phyloP scores from a whole-genome alignment of 192 early-diverging fungal genomes.

The Umbelopsis sp. region DNA sequence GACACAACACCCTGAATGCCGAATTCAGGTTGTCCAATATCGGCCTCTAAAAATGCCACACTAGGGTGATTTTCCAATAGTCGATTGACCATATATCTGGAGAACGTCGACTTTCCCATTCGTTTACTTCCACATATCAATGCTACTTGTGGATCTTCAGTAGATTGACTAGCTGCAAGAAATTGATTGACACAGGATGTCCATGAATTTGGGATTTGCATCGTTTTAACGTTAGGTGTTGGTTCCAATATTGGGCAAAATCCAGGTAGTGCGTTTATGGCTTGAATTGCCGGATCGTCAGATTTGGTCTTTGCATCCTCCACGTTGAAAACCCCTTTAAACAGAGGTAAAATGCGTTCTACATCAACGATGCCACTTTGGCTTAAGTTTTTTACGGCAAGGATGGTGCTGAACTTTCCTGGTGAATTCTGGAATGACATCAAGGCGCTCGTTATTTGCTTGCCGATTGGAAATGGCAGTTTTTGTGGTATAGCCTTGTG shows the following conservation, averaged over 20 bases:
- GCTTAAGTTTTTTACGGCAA: constrained; percentile 41
- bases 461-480: neutral
- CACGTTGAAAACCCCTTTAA: constrained; percentile 50
- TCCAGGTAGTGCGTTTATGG: constrained; percentile 32
- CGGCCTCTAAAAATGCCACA: constrained; percentile 88
- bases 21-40: constrained; percentile 92
- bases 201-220: constrained; percentile 50
- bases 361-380: constrained; percentile 49
- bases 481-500: constrained; percentile 1
- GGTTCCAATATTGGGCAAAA: constrained; percentile 52
- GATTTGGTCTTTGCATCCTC: constrained; percentile 20
- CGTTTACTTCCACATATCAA: constrained; percentile 79
- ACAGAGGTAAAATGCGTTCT: constrained; percentile 44
- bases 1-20: constrained; percentile 79
- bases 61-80: constrained; percentile 66
- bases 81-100: constrained; percentile 75
- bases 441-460: constrained; percentile 20
- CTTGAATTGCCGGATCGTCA: constrained; percentile 3
- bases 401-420: constrained; percentile 26
- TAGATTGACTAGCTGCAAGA: neutral
- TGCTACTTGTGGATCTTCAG: constrained; percentile 44
- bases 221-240: constrained; percentile 24
- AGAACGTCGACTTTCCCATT: constrained; percentile 90
- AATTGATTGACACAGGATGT: constrained; percentile 16
- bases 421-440: neutral